These are phyloP conservation scores for Colletotrichum sp. DNA, from an alignment of 2,329 filamentous ascomycete species.

Conservation along the genomic window DNA sequence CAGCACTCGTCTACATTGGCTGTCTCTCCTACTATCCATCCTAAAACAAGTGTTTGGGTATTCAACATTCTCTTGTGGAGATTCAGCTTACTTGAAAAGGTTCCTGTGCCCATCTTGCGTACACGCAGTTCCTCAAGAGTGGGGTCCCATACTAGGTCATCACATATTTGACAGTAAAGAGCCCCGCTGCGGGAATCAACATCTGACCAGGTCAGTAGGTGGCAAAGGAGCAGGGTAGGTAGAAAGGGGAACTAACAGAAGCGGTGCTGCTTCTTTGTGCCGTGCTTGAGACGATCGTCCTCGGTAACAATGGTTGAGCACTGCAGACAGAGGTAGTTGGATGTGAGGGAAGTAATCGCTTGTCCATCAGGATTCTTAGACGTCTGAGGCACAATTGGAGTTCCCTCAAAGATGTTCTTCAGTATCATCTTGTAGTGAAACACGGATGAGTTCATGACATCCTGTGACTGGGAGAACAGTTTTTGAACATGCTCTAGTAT, in stretches of 20 bases:
- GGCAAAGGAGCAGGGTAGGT: not conserved
- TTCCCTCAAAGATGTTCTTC: slow-evolving; percentile 72
- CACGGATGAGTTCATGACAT: slow-evolving; percentile 71
- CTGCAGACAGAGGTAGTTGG: slow-evolving; percentile 76
- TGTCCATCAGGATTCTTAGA: slow-evolving; percentile 62
- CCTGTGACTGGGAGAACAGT: slow-evolving; percentile 65
- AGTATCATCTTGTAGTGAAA: slow-evolving; percentile 76
- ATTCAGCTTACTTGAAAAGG: slow-evolving; percentile 62
- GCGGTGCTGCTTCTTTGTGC: slow-evolving; percentile 71
- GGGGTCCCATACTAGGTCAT: slow-evolving; percentile 84
- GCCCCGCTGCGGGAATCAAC: slow-evolving; percentile 79
- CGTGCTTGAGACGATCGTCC: slow-evolving; percentile 70
- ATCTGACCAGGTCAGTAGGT: slow-evolving; percentile 53
- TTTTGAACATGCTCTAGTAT: slow-evolving; percentile 72
- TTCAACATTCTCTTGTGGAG: not conserved
- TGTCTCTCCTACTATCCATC: not conserved
- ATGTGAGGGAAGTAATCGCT: slow-evolving; percentile 65
- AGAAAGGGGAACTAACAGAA: slow-evolving; percentile 65
- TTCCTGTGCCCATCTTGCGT: slow-evolving; percentile 71
- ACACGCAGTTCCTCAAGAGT: slow-evolving; percentile 78
- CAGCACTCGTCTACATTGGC: not conserved
- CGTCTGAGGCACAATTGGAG: slow-evolving; percentile 69
- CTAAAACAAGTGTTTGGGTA: not conserved
- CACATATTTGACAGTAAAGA: slow-evolving; percentile 81
- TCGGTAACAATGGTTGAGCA: slow-evolving; percentile 73